Base-by-base conservation (phyloP, 257 asterid genomes). In the Solanum bulbocastanum region DNA sequence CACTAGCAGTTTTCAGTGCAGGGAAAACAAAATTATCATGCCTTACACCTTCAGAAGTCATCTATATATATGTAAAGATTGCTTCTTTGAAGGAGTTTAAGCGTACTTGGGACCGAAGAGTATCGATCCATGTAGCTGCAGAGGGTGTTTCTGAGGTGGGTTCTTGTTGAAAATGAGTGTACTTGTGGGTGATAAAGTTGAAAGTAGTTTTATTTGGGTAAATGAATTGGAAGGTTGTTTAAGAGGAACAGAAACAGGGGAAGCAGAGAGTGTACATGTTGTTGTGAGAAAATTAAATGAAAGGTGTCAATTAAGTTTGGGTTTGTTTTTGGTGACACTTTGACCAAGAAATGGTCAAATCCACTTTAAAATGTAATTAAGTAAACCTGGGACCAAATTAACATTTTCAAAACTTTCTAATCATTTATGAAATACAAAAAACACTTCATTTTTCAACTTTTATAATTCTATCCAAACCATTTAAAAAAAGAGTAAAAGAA, bases 1-100 rank as follows among this genome's bases (percentile, higher is more conserved):
- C 92, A 4, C 98, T 90, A 23, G 90, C 93, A 14, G 98, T 94
- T 91, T 96, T 96, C 84, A 95, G 83, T 0, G 97, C 97, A 1
- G 98, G 99, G 78, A 94, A 95, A 69, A 94, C 94, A 87, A 93
- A 95, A 58, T 94, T 94, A 72, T 95, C 99, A 14, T 97, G 98
- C 14, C 30, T 90, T 86, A 95, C 32, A 56, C 98, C 98, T 23
- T 89, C 87, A 44, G 86, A 15, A 52, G 84, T 94, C 97, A 95
- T 95, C 83, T 94, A 91, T 33, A 93, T 36, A 86, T 91, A 96
- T 83, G 94, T 91, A 58, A 94, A 40, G 60, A 96, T 89, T 89
- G 98, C 97, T 76, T 95, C 93, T 58, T 87, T 87, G 94, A 88
- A 94, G 88, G 89, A 88, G 88, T 90, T 93, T 13, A 93, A 92